Percentiles rank a stretch among this genome's conserved stretches.
Conservation (phyloP, 2,329 filamentous ascomycete genomes). For the Nannizziopsis barbatae region DNA sequence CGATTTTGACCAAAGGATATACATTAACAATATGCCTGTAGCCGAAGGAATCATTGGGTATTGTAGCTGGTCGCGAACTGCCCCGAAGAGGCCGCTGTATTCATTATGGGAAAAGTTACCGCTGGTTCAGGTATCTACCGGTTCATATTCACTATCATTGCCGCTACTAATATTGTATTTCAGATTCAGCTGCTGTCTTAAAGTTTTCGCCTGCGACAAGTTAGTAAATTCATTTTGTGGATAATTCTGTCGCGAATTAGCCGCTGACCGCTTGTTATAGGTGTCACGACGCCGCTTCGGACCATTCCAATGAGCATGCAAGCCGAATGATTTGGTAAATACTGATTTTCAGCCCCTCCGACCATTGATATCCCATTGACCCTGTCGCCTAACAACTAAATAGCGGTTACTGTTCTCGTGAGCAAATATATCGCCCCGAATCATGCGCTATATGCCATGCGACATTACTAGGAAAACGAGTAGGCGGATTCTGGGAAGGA, state of each 20-base stretch:
- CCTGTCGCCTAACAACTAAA: not conserved
- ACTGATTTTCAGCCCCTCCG: slow-evolving; percentile 15
- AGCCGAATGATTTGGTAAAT: slow-evolving; percentile 66
- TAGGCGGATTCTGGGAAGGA: slow-evolving; percentile 72
- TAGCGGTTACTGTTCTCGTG: slow-evolving; percentile 61
- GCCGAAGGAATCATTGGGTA: slow-evolving; percentile 44
- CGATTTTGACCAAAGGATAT: not conserved
- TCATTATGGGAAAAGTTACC: slow-evolving; percentile 46
- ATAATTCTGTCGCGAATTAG: not conserved
- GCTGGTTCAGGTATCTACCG: slow-evolving; percentile 44
- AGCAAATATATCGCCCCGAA: slow-evolving; percentile 68
- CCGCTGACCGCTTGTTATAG: slow-evolving; percentile 23
- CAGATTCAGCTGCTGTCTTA: slow-evolving; percentile 47
- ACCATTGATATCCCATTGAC: slow-evolving; percentile 1
- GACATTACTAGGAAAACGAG: slow-evolving; percentile 55
- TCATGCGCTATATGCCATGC: slow-evolving; percentile 64
- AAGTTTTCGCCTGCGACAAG: slow-evolving; percentile 48
- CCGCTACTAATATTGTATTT: not conserved
- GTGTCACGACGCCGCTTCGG: slow-evolving; percentile 62
- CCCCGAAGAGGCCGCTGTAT: slow-evolving; percentile 43
- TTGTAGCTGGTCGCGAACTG: slow-evolving; percentile 44
- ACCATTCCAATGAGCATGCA: slow-evolving; percentile 69
- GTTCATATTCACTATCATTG: slow-evolving; percentile 2
- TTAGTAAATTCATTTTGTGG: slow-evolving; percentile 16
- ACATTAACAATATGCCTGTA: slow-evolving; percentile 14